Percentiles rank a stretch among this genome's conserved stretches.
Conservation (phyloP, 106 monocot genomes). For the Dioscorea zingiberensis region DNA sequence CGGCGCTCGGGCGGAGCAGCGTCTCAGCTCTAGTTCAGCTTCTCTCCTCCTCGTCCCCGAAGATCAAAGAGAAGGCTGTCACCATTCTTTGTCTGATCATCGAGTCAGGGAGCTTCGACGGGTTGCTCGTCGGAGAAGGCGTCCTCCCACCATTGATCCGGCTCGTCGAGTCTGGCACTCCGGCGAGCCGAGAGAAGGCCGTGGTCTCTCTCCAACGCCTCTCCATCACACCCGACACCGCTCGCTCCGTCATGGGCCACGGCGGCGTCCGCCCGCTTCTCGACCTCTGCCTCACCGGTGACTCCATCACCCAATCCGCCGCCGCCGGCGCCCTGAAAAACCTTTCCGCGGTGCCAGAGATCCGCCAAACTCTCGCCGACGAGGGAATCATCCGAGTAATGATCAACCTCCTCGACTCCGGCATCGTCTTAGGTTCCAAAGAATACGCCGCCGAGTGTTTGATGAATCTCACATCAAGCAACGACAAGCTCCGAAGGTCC, state of each 20-base stretch:
- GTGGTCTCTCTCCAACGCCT: too few relatives aligned
- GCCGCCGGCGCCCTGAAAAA: constrained; percentile 28
- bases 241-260: not conserved
- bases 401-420: constrained; percentile 24
- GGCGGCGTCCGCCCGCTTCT: constrained; percentile 22
- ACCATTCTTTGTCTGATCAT: too few relatives aligned
- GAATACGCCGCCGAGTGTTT: constrained; percentile 38
- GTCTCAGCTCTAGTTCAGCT: too few relatives aligned
- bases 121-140: too few relatives aligned
- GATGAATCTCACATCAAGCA: constrained; percentile 21
- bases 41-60: too few relatives aligned
- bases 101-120: too few relatives aligned
- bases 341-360: constrained; percentile 23
- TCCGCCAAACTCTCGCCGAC: constrained; percentile 22
- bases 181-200: too few relatives aligned
- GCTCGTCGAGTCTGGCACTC: too few relatives aligned
- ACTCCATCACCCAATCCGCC: constrained; percentile 21
- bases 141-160: too few relatives aligned
- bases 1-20: too few relatives aligned
- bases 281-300: constrained; percentile 14
- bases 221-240: too few relatives aligned
- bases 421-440: constrained; percentile 20
- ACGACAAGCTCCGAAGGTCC: constrained; percentile 10
- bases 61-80: too few relatives aligned
- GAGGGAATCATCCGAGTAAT: constrained; percentile 27